Evolutionary conservation across 176 grass and related monocot species (phyloP).

Genomic region (Puya raimondii): DNA sequence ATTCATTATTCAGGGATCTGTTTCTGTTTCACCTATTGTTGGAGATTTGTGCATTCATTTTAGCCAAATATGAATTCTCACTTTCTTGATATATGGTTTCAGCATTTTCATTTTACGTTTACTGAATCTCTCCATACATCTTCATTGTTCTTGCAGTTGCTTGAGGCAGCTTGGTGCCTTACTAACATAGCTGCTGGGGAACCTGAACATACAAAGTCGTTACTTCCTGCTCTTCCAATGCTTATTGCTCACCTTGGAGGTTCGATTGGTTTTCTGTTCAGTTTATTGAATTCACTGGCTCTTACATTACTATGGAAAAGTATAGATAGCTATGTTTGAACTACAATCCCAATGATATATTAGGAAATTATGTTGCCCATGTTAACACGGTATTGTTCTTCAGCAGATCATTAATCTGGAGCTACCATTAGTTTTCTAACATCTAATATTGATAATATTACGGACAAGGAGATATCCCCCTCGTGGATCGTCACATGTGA

Average conservation of each 20-base stretch:
- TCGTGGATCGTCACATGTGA: no score
- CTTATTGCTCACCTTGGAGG: slow-evolving; percentile 96
- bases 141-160: slow-evolving; percentile 54
- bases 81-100: neutral
- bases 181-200: slow-evolving; percentile 91
- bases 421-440: no score
- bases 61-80: neutral
- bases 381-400: no score
- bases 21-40: neutral
- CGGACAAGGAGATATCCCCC: no score
- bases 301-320: neutral
- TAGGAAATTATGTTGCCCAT: neutral
- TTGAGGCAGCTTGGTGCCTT: slow-evolving; percentile 93
- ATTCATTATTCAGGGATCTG: neutral
- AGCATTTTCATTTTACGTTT: slow-evolving; percentile 5
- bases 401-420: no score
- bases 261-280: slow-evolving; percentile 31
- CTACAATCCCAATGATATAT: neutral
- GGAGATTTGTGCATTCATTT: neutral
- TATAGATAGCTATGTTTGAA: neutral
- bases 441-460: no score
- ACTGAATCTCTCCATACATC: slow-evolving; percentile 9
- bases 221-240: slow-evolving; percentile 75
- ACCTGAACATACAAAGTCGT: slow-evolving; percentile 71
- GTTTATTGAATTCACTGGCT: slow-evolving; percentile 16